These are phyloP conservation scores for Didymella lethalis DNA, from an alignment of 2,329 filamentous ascomycete genomes.

Conservation along the genomic window DNA sequence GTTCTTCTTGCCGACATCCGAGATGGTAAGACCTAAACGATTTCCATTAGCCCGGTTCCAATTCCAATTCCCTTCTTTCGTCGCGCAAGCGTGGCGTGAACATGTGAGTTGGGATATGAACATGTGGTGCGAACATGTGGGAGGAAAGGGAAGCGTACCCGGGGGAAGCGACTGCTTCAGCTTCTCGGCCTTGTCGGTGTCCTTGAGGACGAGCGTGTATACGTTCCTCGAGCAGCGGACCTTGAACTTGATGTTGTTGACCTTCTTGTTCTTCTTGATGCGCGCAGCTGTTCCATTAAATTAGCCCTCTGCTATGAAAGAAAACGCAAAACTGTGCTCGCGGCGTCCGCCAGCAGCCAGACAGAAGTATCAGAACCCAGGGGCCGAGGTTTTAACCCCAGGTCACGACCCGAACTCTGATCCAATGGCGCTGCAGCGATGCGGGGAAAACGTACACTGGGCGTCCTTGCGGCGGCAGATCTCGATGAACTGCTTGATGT, in stretches of 20 bases:
- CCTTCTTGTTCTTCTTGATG: constrained; percentile 87
- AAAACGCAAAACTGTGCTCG: too few relatives aligned
- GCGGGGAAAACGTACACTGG: constrained; percentile 83
- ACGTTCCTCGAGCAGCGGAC: constrained; percentile 96
- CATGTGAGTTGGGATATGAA: too few relatives aligned
- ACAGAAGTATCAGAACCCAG: background rate
- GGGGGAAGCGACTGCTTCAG: constrained; percentile 98
- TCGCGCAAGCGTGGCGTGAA: too few relatives aligned
- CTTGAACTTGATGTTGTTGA: constrained; percentile 99
- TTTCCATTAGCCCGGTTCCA: too few relatives aligned
- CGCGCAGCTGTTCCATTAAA: constrained; percentile 53
- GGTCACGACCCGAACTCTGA: background rate
- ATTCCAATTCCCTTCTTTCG: background rate
- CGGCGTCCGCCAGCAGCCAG: too few relatives aligned
- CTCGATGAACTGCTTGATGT: constrained; percentile 99
- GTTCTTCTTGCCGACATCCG: constrained; percentile 71
- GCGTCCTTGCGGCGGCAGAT: constrained; percentile 99
- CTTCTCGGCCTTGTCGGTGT: constrained; percentile 99
- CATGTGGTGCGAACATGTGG: too few relatives aligned
- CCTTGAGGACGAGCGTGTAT: constrained; percentile 98
- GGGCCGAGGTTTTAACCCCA: background rate
- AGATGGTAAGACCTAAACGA: constrained; percentile 62
- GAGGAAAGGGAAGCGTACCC: constrained; percentile 67
- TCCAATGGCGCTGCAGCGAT: constrained; percentile 2
- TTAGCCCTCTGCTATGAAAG: background rate